phyloP scores from a whole-genome alignment of 371 early-diverging fungal genomes.

The Mortierella polycephala region DNA sequence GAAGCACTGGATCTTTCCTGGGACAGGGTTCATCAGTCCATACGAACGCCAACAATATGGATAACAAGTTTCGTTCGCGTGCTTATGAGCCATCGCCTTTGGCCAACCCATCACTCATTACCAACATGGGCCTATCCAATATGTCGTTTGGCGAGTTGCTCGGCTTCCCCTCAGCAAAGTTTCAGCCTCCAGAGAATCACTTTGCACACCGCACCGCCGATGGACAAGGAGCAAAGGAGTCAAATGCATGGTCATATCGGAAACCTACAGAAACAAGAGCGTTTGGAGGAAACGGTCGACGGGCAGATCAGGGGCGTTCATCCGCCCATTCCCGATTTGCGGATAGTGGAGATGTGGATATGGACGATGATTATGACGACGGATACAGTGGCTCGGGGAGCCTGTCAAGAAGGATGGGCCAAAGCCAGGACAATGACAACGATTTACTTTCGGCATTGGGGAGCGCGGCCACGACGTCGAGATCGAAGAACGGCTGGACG shows the following conservation, averaged over 20 bases:
- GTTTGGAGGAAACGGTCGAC: not conserved
- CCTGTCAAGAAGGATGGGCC: not conserved
- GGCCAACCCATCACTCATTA: constrained; percentile 38
- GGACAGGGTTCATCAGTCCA: not conserved
- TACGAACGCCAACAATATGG: not conserved
- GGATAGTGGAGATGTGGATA: constrained; percentile 15
- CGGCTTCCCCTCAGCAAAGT: constrained; percentile 51
- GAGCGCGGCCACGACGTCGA: not conserved
- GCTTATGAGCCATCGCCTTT: constrained; percentile 53
- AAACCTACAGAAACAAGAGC: not conserved
- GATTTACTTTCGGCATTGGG: constrained; percentile 7
- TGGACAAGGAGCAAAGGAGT: not conserved
- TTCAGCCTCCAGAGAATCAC: constrained; percentile 49
- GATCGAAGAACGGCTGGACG: not conserved
- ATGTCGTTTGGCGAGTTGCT: constrained; percentile 48
- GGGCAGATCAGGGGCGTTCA: not conserved
- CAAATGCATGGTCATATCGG: constrained; percentile 36
- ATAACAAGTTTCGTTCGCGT: constrained; percentile 38
- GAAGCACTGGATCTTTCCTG: constrained; percentile 6
- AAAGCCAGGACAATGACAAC: constrained; percentile 1
- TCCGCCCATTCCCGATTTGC: constrained; percentile 13
- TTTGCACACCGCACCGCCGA: constrained; percentile 42
- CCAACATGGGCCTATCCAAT: constrained; percentile 27
- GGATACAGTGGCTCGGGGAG: constrained; percentile 7
- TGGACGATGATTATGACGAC: constrained; percentile 29